These are phyloP conservation scores for Nidularia pulvinata DNA, from an alignment of 768 basidiomycete genomes.

Conservation along the genomic window DNA sequence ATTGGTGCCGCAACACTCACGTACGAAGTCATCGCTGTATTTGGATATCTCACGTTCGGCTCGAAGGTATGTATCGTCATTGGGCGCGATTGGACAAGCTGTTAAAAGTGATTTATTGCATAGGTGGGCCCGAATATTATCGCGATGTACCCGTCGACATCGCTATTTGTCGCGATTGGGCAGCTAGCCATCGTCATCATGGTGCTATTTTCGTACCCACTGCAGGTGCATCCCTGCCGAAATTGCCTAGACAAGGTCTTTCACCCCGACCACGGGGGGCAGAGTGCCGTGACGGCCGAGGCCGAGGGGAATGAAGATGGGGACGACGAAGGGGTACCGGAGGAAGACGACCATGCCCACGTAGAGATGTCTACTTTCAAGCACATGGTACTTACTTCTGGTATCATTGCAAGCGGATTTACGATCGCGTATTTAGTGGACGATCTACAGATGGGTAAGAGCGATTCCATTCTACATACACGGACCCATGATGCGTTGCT, in stretches of 20 bases:
- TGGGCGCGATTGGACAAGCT: not conserved
- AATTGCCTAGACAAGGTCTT: slow-evolving; percentile 94
- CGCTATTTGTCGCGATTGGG: slow-evolving; percentile 90
- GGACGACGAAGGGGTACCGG: slow-evolving; percentile 41
- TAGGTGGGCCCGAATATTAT: slow-evolving; percentile 93
- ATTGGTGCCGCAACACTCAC: slow-evolving; percentile 83
- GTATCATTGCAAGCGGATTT: slow-evolving; percentile 66
- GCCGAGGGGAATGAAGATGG: slow-evolving; percentile 45
- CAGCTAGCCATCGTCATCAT: slow-evolving; percentile 91
- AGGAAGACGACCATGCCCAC: slow-evolving; percentile 53
- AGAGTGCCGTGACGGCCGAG: slow-evolving; percentile 24
- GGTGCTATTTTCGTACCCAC: slow-evolving; percentile 90
- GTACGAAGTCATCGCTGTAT: slow-evolving; percentile 87
- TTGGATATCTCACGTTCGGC: slow-evolving; percentile 95
- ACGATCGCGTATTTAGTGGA: slow-evolving; percentile 77
- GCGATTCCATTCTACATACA: not conserved
- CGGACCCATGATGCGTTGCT: not conserved
- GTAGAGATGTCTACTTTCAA: slow-evolving; percentile 68
- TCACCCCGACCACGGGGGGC: slow-evolving; percentile 31
- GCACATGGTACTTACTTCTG: slow-evolving; percentile 68
- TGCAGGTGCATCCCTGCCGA: slow-evolving; percentile 94
- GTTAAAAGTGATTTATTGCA: slow-evolving; percentile 3
- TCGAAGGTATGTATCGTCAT: slow-evolving; percentile 52
- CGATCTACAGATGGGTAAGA: slow-evolving; percentile 73
- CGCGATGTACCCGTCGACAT: slow-evolving; percentile 91